A percentile compares a stretch with the other conserved stretches of the same genome.
Conservation (phyloP, 805 yeast species). For the Kuraishia cidri region DNA sequence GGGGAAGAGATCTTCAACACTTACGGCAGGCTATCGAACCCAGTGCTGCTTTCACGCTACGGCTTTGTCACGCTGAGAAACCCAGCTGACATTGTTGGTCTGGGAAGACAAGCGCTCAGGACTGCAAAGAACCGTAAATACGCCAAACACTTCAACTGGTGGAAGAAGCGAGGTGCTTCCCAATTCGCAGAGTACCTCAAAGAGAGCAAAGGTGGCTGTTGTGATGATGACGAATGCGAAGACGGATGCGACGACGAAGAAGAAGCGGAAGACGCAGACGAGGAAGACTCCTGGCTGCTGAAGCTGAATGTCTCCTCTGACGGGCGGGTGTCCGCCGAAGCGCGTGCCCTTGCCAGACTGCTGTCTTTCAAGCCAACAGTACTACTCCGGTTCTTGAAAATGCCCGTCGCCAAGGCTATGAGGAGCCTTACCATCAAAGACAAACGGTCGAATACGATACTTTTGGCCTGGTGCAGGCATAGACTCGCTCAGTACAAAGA, state of each 20-base stretch:
- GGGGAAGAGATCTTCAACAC: slow-evolving; percentile 71
- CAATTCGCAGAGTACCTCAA: slow-evolving; percentile 13
- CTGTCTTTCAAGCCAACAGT: slow-evolving; percentile 19
- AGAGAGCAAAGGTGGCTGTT: slow-evolving; percentile 6
- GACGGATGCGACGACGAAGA: slow-evolving; percentile 9
- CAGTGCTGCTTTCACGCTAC: slow-evolving; percentile 61
- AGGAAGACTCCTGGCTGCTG: slow-evolving; percentile 31
- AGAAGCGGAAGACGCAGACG: slow-evolving; percentile 14
- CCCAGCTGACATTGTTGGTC: slow-evolving; percentile 43
- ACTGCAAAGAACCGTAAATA: slow-evolving; percentile 20
- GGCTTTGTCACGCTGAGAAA: slow-evolving; percentile 63
- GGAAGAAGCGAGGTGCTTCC: slow-evolving; percentile 35
- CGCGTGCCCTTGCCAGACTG: slow-evolving; percentile 30
- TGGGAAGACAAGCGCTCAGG: slow-evolving; percentile 41
- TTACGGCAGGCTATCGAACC: slow-evolving; percentile 68
- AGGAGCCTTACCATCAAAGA: slow-evolving; percentile 6
- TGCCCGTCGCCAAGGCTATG: not conserved
- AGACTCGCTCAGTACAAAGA: slow-evolving; percentile 7
- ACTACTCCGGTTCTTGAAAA: slow-evolving; percentile 13
- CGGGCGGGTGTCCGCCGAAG: slow-evolving; percentile 36
- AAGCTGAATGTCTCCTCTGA: slow-evolving; percentile 26
- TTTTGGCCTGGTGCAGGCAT: slow-evolving; percentile 10
- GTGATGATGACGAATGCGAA: slow-evolving; percentile 4
- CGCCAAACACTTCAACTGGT: slow-evolving; percentile 35
- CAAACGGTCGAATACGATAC: slow-evolving; percentile 6